Base-by-base conservation (phyloP, 495 filamentous ascomycete genomes). In the Aspergillus saccharolyticus region DNA sequence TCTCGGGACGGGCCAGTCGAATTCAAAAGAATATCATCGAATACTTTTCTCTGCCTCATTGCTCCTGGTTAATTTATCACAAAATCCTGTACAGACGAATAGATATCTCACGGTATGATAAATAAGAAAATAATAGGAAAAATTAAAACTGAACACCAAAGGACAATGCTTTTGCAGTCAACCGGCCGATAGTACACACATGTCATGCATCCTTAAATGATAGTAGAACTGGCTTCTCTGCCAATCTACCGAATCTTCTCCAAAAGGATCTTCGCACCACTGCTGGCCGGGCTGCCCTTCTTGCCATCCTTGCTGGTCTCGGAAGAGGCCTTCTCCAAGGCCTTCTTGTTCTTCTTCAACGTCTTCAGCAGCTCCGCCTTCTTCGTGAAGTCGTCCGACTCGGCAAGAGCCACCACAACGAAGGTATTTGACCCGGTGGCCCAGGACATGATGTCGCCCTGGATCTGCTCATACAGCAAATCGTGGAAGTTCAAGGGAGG, bases 361-460 rank as follows among this genome's bases (percentile, higher is more conserved):
- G 73, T 78, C 66, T 85, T 80, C 56, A 86, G 63, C 30, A 96
- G 70, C 54, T 88, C 85, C 16, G 74, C 74, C 68, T 82, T 83
- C 61, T 83, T 76, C 20, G 77, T 74, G 63, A 96, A 97, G 50
- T 87, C 88, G 4, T 86, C 82, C 2, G 88, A 83, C 72, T 97
- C 95, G 15, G 91, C 61, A 50, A 98, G 70, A 1, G 80, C 86
- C 19, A 97, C 77, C 15, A 96, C 79, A 14, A 96, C 87, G 62
- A 96, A 97, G 1, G 84, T 85, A 53, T 89, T 88, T 1, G 83
- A 78, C 2, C 93, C 88, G 0, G 83, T 89, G 0, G 95, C 95
- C 94, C 94, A 98, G n/a, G 83, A 70, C 62, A 91, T 63, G 43
- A 95, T 74, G 47, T 91, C 76, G 2, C 85, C 83, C 60, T 86